Base-by-base conservation (phyloP, 1,284 basidiomycete genomes). In the Puccinia novopanici region DNA sequence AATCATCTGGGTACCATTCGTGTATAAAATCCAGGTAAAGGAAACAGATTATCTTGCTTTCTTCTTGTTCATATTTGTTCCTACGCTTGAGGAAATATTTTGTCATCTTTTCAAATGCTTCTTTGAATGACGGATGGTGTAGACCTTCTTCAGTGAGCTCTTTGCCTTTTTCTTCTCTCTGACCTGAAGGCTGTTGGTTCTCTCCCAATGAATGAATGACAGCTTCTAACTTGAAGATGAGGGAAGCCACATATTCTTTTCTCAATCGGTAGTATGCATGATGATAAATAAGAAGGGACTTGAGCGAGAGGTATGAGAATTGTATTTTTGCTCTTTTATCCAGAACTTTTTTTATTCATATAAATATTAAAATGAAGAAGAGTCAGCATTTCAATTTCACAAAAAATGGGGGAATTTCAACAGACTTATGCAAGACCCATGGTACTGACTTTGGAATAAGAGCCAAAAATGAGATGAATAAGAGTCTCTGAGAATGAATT, bases 401-500 rank as follows among this genome's bases (percentile, higher is more conserved):
- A 34, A 34, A 34, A 34, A 34, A 34, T 1, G 34, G 34, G 34
- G 34, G 34, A 12, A 61, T 3, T 34, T 3, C 13, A 17, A 34
- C 19, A 40, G 19, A 63, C 40, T n/a, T 22, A 9, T 54, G 15
- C 6, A n/a, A 54, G 6, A 0, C 22, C 2, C 6, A 40, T 22
- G 22, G 4, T 9, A 63, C 61, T 63, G n/a, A 63, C 61, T 19
- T 63, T 63, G 37, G n/a, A 63, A 63, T n/a, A 63, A 17, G 10
- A 19, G 8, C 61, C 61, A 63, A 63, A 63, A n/a, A 22, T 63
- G 61, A 37, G 61, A 63, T 63, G 61, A 63, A 63, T 63, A 63
- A 17, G 13, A 37, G 19, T 63, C 9, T 22, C n/a, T 19, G 22
- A 63, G 61, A 37, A 63, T 63, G 61, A 63, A 63, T 63, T 63